Base-by-base conservation (phyloP, 768 basidiomycete species). In the Pulveroboletus sp. region DNA sequence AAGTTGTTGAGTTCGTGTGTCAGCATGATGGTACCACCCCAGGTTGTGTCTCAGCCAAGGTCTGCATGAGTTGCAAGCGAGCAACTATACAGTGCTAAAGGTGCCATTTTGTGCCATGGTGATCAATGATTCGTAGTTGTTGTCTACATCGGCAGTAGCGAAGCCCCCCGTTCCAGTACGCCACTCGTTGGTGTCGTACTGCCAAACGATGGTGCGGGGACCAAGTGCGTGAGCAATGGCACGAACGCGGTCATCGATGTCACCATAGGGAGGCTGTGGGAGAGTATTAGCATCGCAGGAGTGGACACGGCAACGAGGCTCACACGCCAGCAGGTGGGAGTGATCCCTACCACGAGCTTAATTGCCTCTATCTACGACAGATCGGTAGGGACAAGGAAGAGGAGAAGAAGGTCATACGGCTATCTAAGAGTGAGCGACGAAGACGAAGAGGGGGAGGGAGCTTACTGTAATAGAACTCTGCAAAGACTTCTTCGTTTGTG, bases 201-300 rank as follows among this genome's bases (percentile, higher is more conserved):
- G 64, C 89, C 90, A 92, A 43, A 91, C 72, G 61, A 92, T 74
- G 3, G 86, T 86, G 12, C 76, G 77, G 14, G 91, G 70, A 31
- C 81, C 82, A 55, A 91, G 79, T 9, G 75, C 81, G 20, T 80
- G 62, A 3, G 84, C 80, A 49, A 92, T 84, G 30, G 78, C 72
- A 29, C 90, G 80, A 36, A 91, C 80, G 44, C 89, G 85, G 66
- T 85, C 83, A 36, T 92, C 89, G 17, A 85, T 70, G 50, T 85
- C 83, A 39, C 83, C 84, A 53, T 70, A 84, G 1, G 83, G 83
- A 29, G 83, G 82, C 78, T 80, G 49, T 26, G 3, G 23, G 11
- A 32, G n/a, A 4, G 34, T 55, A 27, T n/a, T n/a, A n/a, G n/a
- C n/a, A 37, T 45, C 16, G 22, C 12, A 9, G n/a, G 17, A 22